Evolutionary conservation across 805 yeast genomes (phyloP), one percentile per base, ranked within the genome.

Genomic region (Ogataea dorogensis): DNA sequence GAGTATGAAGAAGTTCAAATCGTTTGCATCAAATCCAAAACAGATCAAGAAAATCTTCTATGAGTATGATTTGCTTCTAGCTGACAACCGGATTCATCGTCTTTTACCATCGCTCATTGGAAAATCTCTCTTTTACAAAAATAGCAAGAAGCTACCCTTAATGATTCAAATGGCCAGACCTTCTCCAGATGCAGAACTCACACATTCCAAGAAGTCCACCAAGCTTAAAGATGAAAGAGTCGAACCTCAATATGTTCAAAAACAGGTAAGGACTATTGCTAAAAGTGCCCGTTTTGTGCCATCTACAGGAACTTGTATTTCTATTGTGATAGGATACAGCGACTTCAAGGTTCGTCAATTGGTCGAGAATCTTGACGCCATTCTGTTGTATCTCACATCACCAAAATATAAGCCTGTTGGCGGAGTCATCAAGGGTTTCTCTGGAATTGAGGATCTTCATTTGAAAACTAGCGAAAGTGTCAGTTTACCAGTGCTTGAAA

Each of bases 41-140:
- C 64, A 71, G 16, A 53, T 75, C 21, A 68, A 65, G 31, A 73
- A 70, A 31, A 47, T 79, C 1, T 76, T 64, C 48, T 70, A 73
- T 39, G 85, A 81, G 24, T 78, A 71, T 53, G 95, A 86, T 50
- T 49, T 81, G 17, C 67, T 86, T 2, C 64, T 86, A 7, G 79
- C 81, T 4, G 95, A 86, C 57, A 74, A 79, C 34, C 64, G 93
- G 43, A 70, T 85, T 2, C 79, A 77, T 49, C 75, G 74, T 43
- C 59, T 78, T 15, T 58, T 85, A 18, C 84, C 85, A 0, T 61
- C 63, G 2, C 57, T 81, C 0, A 58, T 86, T 22, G 84, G 85
- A 1, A 66, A 70, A 5, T 49, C 62, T 2, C 71, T 66, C 36
- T 83, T 84, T 51, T 82, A 77, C 59, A 71, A 70, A 37, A 78